Conservation (phyloP, 148 eudicot species). For the Chenopodium formosanum region DNA sequence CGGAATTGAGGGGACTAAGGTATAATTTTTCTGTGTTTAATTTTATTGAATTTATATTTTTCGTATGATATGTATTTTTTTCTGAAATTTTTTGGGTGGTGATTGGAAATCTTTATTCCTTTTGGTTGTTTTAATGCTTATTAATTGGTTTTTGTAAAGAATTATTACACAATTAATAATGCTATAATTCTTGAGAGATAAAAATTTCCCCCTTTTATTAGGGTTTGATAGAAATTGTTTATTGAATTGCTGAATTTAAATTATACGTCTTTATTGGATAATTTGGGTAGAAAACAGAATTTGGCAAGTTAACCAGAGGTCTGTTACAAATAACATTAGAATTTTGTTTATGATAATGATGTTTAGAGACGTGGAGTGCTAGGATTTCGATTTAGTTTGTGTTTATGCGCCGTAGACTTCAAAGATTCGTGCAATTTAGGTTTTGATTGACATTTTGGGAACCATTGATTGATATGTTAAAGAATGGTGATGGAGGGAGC, state of each 20-base stretch:
- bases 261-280: neutral
- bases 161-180: neutral
- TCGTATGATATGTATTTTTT: neutral
- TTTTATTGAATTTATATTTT: neutral
- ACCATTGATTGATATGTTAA: neutral
- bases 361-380: neutral
- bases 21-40: slow-evolving; percentile 7
- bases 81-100: neutral
- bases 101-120: neutral
- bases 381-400: neutral
- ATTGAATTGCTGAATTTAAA: neutral
- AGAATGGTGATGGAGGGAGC: slow-evolving; percentile 11
- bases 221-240: neutral
- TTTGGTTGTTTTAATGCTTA: neutral
- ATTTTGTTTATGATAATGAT: neutral
- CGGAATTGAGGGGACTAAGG: slow-evolving; percentile 94
- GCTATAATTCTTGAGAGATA: neutral
- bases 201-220: no score
- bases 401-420: neutral
- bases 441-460: neutral
- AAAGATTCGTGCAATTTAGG: neutral
- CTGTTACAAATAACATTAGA: neutral
- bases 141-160: neutral
- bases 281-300: neutral
- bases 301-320: neutral